Evolutionary conservation across 306 rosid genomes (phyloP).

Genomic region (Lupinus albus): DNA sequence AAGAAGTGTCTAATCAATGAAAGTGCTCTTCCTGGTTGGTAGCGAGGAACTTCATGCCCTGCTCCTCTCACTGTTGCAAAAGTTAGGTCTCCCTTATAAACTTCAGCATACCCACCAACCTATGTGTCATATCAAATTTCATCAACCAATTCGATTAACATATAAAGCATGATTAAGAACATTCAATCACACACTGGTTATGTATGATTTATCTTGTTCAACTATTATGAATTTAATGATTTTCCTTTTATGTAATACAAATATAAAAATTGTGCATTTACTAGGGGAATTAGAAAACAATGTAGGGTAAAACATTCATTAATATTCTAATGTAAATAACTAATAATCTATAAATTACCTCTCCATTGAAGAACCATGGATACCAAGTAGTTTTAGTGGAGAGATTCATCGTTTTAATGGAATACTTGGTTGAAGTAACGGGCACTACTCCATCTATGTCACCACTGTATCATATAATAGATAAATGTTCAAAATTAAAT

Average conservation of each 20-base stretch:
- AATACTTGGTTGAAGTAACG: constrained; percentile 71
- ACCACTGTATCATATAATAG: constrained; percentile 55
- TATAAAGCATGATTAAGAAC: too few relatives aligned
- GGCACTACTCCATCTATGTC: constrained; percentile 73
- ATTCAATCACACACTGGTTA: too few relatives aligned
- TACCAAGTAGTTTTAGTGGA: constrained; percentile 58
- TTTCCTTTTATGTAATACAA: too few relatives aligned
- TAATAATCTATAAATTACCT: constrained; percentile 45
- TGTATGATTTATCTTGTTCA: too few relatives aligned
- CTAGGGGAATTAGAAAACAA: background rate
- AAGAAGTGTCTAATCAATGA: constrained; percentile 62
- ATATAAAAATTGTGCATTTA: too few relatives aligned
- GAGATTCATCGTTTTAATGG: constrained; percentile 59
- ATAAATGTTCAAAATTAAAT: background rate
- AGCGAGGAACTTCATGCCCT: constrained; percentile 91
- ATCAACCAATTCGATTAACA: background rate
- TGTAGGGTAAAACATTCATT: background rate
- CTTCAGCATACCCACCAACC: constrained; percentile 77
- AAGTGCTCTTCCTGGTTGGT: constrained; percentile 37
- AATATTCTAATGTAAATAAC: background rate
- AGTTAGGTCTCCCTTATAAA: constrained; percentile 64
- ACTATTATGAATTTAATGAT: too few relatives aligned
- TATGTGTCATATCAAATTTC: constrained; percentile 22
- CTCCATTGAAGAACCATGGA: constrained; percentile 61
- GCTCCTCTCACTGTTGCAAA: constrained; percentile 80